phyloP scores from a whole-genome alignment of 148 eudicot species.

The Pharnaceum exiguum region DNA sequence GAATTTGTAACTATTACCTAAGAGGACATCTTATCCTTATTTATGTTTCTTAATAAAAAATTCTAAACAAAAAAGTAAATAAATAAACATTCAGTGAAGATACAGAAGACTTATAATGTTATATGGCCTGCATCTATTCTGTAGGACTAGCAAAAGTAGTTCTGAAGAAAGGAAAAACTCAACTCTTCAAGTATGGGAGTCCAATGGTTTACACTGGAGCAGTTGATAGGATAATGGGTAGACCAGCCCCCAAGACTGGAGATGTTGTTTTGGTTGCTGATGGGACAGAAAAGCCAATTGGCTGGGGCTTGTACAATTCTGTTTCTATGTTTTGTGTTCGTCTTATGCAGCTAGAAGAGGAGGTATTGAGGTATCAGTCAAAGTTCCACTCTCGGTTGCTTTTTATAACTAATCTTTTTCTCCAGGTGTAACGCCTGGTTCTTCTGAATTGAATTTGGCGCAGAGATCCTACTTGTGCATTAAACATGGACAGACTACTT shows the following conservation, averaged over 20 bases:
- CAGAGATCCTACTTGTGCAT: constrained; percentile 74
- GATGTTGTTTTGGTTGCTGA: constrained; percentile 87
- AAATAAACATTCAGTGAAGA: not conserved
- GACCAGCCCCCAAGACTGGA: constrained; percentile 87
- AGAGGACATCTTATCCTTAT: not conserved
- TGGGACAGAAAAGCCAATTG: constrained; percentile 79
- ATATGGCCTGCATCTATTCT: not conserved
- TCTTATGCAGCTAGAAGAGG: constrained; percentile 90
- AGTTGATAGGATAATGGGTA: constrained; percentile 86
- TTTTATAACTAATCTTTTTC: not conserved
- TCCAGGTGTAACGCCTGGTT: not conserved
- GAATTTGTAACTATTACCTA: too few relatives aligned
- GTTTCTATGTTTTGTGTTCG: constrained; percentile 91
- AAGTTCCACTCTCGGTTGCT: not conserved
- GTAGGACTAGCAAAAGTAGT: constrained; percentile 83
- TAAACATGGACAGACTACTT: constrained; percentile 72
- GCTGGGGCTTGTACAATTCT: constrained; percentile 92
- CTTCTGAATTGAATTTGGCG: not conserved
- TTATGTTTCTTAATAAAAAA: not conserved
- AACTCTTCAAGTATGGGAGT: constrained; percentile 80
- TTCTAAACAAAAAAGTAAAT: not conserved
- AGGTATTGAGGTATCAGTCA: constrained; percentile 43
- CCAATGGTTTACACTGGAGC: constrained; percentile 97
- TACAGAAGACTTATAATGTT: not conserved
- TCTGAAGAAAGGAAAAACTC: constrained; percentile 83